A percentile compares a stretch with the other conserved stretches of the same genome.
Evolutionary conservation across 1,284 basidiomycete species (phyloP).

Genomic region (Anthracocystis setariae): DNA sequence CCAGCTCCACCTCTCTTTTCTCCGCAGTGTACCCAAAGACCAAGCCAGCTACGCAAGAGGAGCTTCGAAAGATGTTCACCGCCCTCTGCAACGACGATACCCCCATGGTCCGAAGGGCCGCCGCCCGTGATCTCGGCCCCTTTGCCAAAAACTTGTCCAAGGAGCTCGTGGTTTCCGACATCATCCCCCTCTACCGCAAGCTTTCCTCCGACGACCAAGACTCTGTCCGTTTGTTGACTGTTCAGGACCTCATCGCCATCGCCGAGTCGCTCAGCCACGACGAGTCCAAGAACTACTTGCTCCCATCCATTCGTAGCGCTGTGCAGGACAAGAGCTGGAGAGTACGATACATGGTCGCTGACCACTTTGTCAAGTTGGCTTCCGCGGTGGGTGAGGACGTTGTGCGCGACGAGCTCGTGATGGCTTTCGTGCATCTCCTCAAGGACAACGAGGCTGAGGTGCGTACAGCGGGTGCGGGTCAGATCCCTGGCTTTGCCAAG

Average conservation of each 20-base stretch:
- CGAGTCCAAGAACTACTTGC: slow-evolving; percentile 89
- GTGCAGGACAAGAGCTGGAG: slow-evolving; percentile 98
- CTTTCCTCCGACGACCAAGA: slow-evolving; percentile 97
- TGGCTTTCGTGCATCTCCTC: slow-evolving; percentile 89
- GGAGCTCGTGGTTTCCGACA: slow-evolving; percentile 76
- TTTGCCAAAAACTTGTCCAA: slow-evolving; percentile 66
- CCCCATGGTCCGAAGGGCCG: slow-evolving; percentile 97
- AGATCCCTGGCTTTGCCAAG: slow-evolving; percentile 96
- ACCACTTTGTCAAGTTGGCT: slow-evolving; percentile 94
- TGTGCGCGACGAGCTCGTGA: slow-evolving; percentile 91
- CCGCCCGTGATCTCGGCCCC: slow-evolving; percentile 88
- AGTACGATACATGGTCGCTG: slow-evolving; percentile 98
- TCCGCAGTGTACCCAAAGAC: slow-evolving; percentile 82
- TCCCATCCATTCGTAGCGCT: slow-evolving; percentile 80
- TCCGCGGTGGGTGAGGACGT: slow-evolving; percentile 90
- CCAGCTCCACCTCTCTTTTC: slow-evolving; percentile 93
- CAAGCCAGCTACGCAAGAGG: slow-evolving; percentile 77
- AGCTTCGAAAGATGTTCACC: slow-evolving; percentile 86
- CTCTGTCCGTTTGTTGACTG: slow-evolving; percentile 93
- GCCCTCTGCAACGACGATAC: slow-evolving; percentile 92
- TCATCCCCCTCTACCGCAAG: slow-evolving; percentile 91
- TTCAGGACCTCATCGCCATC: slow-evolving; percentile 94
- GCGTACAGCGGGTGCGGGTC: slow-evolving; percentile 91
- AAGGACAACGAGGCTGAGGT: slow-evolving; percentile 99
- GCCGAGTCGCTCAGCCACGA: slow-evolving; percentile 82